phyloP scores from a whole-genome alignment of 371 early-diverging fungal species.

The Zychaea mexicana region DNA sequence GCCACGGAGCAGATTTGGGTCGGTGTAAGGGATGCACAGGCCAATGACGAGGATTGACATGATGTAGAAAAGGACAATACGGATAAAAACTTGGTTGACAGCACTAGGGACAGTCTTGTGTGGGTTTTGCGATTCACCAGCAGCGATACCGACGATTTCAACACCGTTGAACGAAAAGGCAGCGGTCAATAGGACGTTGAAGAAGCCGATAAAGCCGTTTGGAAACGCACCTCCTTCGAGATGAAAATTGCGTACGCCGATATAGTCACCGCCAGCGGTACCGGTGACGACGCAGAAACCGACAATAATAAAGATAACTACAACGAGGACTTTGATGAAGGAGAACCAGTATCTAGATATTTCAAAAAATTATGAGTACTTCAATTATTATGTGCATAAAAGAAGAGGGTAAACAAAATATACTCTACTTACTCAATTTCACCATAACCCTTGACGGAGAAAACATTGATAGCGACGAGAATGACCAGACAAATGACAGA shows the following conservation, averaged over 20 bases:
- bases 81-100: constrained; percentile 75
- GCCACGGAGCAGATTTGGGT: constrained; percentile 52
- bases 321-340: constrained; percentile 58
- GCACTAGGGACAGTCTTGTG: constrained; percentile 75
- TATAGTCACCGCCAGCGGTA: constrained; percentile 41
- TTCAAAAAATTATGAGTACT: not conserved
- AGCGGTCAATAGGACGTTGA: constrained; percentile 74
- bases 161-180: constrained; percentile 89
- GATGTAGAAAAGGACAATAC: constrained; percentile 77
- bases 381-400: not conserved
- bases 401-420: too few species aligned
- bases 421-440: constrained; percentile 56
- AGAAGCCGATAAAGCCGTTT: constrained; percentile 71
- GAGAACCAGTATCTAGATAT: constrained; percentile 52
- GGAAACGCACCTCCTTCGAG: constrained; percentile 78
- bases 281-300: constrained; percentile 75
- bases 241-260: constrained; percentile 68
- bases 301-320: constrained; percentile 73
- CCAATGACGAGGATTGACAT: constrained; percentile 76
- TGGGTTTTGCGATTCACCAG: constrained; percentile 74
- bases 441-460: constrained; percentile 72
- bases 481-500: constrained; percentile 59
- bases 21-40: constrained; percentile 69
- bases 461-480: constrained; percentile 63
- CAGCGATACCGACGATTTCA: constrained; percentile 76